Percentiles rank a stretch among this genome's conserved stretches.
Evolutionary conservation across 331 rosid genomes (phyloP).

Genomic region (Acacia concinna): DNA sequence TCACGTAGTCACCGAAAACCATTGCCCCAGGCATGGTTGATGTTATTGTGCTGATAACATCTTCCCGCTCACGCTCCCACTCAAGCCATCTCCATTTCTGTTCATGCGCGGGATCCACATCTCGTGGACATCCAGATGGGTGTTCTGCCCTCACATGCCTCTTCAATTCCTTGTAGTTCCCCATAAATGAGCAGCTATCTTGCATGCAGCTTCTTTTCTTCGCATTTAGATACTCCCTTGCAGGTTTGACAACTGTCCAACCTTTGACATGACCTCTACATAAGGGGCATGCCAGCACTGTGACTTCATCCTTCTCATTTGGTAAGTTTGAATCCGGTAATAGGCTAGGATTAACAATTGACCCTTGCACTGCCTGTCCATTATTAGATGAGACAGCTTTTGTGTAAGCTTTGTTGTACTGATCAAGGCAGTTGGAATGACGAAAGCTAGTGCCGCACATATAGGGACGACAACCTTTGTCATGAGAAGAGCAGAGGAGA

Average conservation of each 20-base stretch:
- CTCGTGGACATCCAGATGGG: conserved; percentile 81
- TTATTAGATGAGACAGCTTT: conserved; percentile 45
- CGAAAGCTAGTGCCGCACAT: conserved; percentile 74
- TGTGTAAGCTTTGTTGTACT: conserved; percentile 77
- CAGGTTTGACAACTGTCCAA: conserved; percentile 96
- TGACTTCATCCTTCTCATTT: conserved; percentile 47
- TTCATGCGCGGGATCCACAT: conserved; percentile 80
- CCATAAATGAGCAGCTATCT: conserved; percentile 75
- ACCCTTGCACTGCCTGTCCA: conserved; percentile 44
- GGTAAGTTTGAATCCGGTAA: conserved; percentile 44
- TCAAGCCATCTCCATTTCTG: conserved; percentile 97
- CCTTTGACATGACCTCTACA: conserved; percentile 93
- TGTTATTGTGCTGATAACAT: conserved; percentile 90
- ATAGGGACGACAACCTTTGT: conserved; percentile 72
- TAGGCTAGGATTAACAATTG: conserved; percentile 31
- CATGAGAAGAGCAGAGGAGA: conserved; percentile 76
- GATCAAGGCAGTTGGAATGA: conserved; percentile 74
- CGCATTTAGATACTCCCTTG: conserved; percentile 74
- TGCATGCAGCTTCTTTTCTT: conserved; percentile 93
- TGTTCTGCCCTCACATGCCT: conserved; percentile 84
- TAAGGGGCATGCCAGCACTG: conserved; percentile 70
- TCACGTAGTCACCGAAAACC: conserved; percentile 89
- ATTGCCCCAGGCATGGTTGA: conserved; percentile 92
- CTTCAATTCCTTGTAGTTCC: conserved; percentile 83
- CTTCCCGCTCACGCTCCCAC: conserved; percentile 89